Evolutionary conservation across 306 rosid genomes (phyloP).

Genomic region (Vachellia pachyceras): DNA sequence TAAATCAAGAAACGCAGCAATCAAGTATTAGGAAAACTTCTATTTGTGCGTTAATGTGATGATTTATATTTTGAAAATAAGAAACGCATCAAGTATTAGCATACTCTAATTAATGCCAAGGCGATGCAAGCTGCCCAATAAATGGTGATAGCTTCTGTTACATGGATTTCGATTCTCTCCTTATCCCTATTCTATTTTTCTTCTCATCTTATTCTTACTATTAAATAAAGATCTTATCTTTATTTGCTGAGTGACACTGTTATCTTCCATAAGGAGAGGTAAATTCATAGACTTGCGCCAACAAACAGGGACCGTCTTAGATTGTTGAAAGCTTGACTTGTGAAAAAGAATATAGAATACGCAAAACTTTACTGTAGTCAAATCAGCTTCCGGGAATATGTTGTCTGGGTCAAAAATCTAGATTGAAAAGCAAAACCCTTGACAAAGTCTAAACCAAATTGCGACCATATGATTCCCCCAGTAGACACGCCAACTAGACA

Average conservation of each 20-base stretch:
- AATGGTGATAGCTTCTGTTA: not conserved
- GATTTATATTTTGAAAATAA: not conserved
- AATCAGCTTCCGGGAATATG: conserved; percentile 21
- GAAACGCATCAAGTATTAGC: not conserved
- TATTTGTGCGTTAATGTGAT: no score
- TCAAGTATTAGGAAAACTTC: no score
- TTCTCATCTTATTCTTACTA: no score
- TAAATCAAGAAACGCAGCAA: no score
- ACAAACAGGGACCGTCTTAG: not conserved
- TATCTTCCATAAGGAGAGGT: not conserved
- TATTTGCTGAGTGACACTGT: not conserved
- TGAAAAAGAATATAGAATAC: not conserved
- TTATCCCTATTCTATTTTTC: no score
- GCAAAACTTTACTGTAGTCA: not conserved
- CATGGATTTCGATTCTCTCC: no score
- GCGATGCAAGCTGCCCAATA: not conserved
- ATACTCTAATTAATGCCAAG: not conserved
- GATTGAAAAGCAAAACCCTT: conserved; percentile 16
- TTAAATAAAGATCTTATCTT: not conserved
- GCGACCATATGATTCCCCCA: conserved; percentile 57
- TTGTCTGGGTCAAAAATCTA: conserved; percentile 49
- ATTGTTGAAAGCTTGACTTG: not conserved
- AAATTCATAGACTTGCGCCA: conserved; percentile 8
- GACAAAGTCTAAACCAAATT: conserved; percentile 12
- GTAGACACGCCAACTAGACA: conserved; percentile 54